phyloP scores from a whole-genome alignment of 2,329 filamentous ascomycete genomes.

The Geosmithia morbida region DNA sequence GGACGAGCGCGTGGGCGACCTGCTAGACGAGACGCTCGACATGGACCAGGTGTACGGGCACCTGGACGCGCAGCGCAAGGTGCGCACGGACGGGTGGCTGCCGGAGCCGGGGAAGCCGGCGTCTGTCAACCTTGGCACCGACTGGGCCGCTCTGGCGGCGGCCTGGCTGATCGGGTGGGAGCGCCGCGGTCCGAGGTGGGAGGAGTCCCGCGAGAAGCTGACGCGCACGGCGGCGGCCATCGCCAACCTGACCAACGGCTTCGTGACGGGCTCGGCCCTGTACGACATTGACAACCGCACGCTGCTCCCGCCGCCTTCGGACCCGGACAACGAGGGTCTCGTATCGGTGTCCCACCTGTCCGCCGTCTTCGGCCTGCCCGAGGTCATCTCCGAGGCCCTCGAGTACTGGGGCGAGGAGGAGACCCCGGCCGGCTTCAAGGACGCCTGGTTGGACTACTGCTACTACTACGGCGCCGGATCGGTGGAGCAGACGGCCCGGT shows the following conservation, averaged over 20 bases:
- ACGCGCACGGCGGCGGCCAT: conserved; percentile 33
- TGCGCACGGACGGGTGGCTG: conserved; percentile 34
- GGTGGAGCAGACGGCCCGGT: conserved; percentile 35
- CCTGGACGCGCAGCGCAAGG: conserved; percentile 44
- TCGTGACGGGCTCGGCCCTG: conserved; percentile 38
- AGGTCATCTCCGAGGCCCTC: conserved; percentile 40
- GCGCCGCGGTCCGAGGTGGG: conserved; percentile 35
- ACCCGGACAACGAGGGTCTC: conserved; percentile 33
- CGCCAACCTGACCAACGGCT: conserved; percentile 39
- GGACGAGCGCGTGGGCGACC: conserved; percentile 40
- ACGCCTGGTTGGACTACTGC: conserved; percentile 45
- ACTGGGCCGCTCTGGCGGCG: conserved; percentile 42
- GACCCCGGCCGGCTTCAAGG: conserved; percentile 30
- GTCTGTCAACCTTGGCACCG: conserved; percentile 39
- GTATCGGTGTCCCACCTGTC: conserved; percentile 40
- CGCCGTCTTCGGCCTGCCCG: conserved; percentile 42
- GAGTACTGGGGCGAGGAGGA: conserved; percentile 28
- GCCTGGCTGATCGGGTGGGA: conserved; percentile 48
- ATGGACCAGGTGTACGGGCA: conserved; percentile 35
- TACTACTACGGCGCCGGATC: conserved; percentile 36
- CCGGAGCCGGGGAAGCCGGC: conserved; percentile 25
- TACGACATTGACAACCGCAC: conserved; percentile 34
- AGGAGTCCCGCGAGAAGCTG: conserved; percentile 36
- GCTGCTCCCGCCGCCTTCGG: conserved; percentile 34
- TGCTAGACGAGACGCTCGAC: conserved; percentile 28